Conservation (phyloP, 306 rosid species). For the Astragalus membranaceus region DNA sequence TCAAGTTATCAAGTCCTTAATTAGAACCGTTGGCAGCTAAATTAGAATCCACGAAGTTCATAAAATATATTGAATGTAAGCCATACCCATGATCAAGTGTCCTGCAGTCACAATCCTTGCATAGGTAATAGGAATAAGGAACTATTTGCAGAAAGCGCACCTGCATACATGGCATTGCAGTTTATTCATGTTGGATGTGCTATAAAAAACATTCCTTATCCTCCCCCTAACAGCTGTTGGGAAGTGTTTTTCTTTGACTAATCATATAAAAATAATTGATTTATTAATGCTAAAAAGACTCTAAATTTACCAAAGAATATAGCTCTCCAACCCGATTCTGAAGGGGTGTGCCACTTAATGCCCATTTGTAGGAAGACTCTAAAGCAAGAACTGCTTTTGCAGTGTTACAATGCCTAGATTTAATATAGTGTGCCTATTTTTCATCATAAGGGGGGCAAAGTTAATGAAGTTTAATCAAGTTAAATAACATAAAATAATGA, state of each 20-base stretch:
- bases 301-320: slow-evolving; percentile 63
- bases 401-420: slow-evolving; percentile 61
- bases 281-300: background rate
- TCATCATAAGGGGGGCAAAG: background rate
- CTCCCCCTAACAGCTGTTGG: background rate
- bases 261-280: slow-evolving; percentile 14
- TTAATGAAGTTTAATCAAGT: background rate
- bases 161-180: slow-evolving; percentile 40
- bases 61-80: background rate
- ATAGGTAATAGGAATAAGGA: slow-evolving; percentile 77
- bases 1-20: background rate
- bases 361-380: slow-evolving; percentile 83
- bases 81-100: slow-evolving; percentile 72
- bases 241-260: background rate
- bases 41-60: background rate
- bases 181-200: background rate
- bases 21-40: background rate
- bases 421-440: slow-evolving; percentile 74
- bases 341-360: slow-evolving; percentile 93
- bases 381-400: slow-evolving; percentile 81
- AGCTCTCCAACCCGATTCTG: slow-evolving; percentile 85
- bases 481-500: background rate
- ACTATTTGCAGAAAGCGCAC: slow-evolving; percentile 72
- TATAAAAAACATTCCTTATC: background rate
- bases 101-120: slow-evolving; percentile 94